Evolutionary conservation across 306 rosid genomes (phyloP).

Genomic region (Carpinus viminea): DNA sequence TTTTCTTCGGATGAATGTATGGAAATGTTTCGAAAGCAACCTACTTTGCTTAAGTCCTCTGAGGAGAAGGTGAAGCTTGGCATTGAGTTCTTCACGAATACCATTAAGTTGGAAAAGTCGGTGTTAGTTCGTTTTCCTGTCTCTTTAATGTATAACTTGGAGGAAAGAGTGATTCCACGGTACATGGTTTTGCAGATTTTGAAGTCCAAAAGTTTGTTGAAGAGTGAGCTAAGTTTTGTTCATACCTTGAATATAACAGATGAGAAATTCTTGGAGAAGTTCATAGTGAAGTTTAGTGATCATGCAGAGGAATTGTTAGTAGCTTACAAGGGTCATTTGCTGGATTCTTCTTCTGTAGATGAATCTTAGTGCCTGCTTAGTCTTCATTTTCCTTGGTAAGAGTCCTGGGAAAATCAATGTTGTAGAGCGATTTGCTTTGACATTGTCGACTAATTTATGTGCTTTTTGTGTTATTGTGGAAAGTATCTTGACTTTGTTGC

Average conservation of each 20-base stretch:
- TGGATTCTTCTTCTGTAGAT: conserved; percentile 17
- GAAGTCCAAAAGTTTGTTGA: conserved; percentile 30
- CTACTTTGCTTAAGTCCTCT: conserved; percentile 44
- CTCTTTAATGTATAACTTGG: conserved; percentile 47
- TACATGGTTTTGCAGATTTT: conserved; percentile 47
- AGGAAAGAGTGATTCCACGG: conserved; percentile 53
- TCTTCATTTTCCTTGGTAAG: conserved; percentile 12
- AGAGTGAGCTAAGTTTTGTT: conserved; percentile 34
- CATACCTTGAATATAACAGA: conserved; percentile 20
- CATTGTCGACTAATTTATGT: background rate
- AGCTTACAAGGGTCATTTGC: conserved; percentile 37
- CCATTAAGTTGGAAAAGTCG: conserved; percentile 37
- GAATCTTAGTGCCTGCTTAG: background rate
- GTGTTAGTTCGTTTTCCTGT: conserved; percentile 30
- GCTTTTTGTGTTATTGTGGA: background rate
- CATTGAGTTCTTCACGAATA: conserved; percentile 49
- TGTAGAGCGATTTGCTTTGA: background rate
- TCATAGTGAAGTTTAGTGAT: conserved; percentile 33
- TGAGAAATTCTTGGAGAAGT: conserved; percentile 42
- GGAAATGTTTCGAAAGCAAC: conserved; percentile 48
- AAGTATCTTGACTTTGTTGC: background rate
- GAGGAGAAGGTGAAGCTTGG: conserved; percentile 45
- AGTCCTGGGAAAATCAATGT: background rate
- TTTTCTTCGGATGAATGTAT: conserved; percentile 47
- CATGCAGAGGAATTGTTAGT: conserved; percentile 38